A percentile compares a stretch with the other conserved stretches of the same genome.
These are phyloP conservation scores for Thermothielavioides terrestris DNA, from an alignment of 495 filamentous ascomycete genomes.

Conservation along the genomic window DNA sequence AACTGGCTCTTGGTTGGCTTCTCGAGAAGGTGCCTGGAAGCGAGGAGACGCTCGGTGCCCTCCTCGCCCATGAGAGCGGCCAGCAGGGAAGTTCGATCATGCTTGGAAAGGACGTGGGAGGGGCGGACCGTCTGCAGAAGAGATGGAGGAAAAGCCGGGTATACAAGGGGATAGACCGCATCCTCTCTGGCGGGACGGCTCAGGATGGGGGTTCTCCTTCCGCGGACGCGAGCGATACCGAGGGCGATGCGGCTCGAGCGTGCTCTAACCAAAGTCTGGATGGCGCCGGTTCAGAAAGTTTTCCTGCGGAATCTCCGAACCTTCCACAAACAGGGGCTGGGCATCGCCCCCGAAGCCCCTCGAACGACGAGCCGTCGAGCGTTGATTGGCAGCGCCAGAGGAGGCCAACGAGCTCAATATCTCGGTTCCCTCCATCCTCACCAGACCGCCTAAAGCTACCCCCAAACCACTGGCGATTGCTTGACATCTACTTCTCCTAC, in stretches of 20 bases:
- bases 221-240: slow-evolving; percentile 29
- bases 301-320: neutral
- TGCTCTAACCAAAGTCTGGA: neutral
- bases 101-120: slow-evolving; percentile 41
- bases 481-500: slow-evolving; percentile 65
- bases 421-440: neutral
- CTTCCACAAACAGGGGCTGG: neutral
- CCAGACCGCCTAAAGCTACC: slow-evolving; percentile 39
- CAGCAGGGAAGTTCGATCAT: slow-evolving; percentile 18
- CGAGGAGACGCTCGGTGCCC: slow-evolving; percentile 23
- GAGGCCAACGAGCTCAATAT: slow-evolving; percentile 4
- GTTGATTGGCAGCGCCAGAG: neutral
- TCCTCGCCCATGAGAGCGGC: slow-evolving; percentile 22
- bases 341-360: neutral
- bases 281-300: neutral
- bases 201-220: slow-evolving; percentile 26
- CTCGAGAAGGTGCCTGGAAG: slow-evolving; percentile 25
- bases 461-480: slow-evolving; percentile 51
- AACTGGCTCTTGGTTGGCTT: slow-evolving; percentile 37
- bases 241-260: slow-evolving; percentile 16
- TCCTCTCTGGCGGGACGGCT: slow-evolving; percentile 38
- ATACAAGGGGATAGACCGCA: slow-evolving; percentile 44
- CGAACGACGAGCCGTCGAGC: neutral
- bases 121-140: slow-evolving; percentile 47
- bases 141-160: slow-evolving; percentile 50